Percentiles rank a stretch among this genome's conserved stretches.
These are phyloP conservation scores for Lipomyces yamanashiensis DNA, from an alignment of 805 yeast species.

Conservation along the genomic window DNA sequence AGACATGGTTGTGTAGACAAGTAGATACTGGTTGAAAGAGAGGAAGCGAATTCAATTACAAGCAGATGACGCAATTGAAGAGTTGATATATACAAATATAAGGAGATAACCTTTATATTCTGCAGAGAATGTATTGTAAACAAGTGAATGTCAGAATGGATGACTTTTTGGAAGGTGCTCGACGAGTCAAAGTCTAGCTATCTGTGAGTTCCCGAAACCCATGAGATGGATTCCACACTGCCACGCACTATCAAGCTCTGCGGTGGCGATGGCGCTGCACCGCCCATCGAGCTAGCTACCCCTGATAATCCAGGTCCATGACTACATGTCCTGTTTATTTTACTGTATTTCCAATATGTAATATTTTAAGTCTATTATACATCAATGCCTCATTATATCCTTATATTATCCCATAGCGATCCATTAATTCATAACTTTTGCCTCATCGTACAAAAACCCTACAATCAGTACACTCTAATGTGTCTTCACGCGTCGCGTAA, in stretches of 20 bases:
- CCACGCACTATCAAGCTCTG: slow-evolving; percentile 11
- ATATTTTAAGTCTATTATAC: too few species aligned
- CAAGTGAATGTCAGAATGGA: neutral
- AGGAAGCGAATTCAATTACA: too few species aligned
- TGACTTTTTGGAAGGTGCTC: slow-evolving; percentile 12
- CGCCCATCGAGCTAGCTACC: slow-evolving; percentile 2
- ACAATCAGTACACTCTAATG: neutral
- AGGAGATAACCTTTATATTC: neutral
- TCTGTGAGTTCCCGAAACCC: neutral
- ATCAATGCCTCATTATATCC: too few species aligned
- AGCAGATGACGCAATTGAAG: neutral
- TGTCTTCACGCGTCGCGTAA: neutral
- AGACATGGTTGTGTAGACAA: slow-evolving; percentile 15
- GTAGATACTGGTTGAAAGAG: neutral
- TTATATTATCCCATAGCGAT: too few species aligned
- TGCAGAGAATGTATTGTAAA: too few species aligned
- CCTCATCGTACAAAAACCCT: neutral
- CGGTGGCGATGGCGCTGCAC: slow-evolving; percentile 2
- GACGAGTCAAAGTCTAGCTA: neutral
- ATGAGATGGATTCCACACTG: neutral
- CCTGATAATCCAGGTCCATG: neutral
- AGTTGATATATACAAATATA: neutral
- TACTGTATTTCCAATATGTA: too few species aligned
- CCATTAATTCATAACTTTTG: neutral
- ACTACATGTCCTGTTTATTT: too few species aligned